Evolutionary conservation across 164 flowering plant species (phyloP).

Genomic region (Saururus chinensis): DNA sequence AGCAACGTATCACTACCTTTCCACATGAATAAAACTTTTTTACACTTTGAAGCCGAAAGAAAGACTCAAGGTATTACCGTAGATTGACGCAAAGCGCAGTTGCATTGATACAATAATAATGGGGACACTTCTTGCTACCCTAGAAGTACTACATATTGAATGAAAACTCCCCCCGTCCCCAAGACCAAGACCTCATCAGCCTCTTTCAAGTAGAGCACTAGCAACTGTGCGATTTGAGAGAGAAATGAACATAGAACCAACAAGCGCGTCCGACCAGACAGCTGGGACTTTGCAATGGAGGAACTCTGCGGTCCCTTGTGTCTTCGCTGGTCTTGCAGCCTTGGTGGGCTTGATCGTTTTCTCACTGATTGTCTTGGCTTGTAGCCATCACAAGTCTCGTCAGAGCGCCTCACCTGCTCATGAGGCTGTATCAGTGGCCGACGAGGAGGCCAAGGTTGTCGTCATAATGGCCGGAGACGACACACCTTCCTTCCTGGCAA

Average conservation of each 20-base stretch:
- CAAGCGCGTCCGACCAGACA: background rate
- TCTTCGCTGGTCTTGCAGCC: conserved; percentile 30
- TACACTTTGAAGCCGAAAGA: background rate
- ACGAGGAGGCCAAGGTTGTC: conserved; percentile 29
- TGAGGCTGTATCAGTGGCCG: conserved; percentile 4
- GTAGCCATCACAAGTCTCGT: conserved; percentile 20
- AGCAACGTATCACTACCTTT: background rate
- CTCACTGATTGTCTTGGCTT: conserved; percentile 35
- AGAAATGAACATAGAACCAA: background rate
- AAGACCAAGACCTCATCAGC: too few relatives aligned
- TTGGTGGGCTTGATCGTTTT: conserved; percentile 30
- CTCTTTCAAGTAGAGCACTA: too few relatives aligned
- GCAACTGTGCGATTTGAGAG: too few relatives aligned
- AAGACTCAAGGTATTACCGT: background rate
- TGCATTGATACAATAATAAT: background rate
- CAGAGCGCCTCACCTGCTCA: background rate
- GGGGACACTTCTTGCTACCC: background rate
- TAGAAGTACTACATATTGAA: too few relatives aligned
- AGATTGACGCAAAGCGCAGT: background rate
- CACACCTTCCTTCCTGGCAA: conserved; percentile 36
- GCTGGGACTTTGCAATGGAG: background rate
- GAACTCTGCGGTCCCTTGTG: conserved; percentile 29
- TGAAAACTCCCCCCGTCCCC: background rate
- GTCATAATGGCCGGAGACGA: conserved; percentile 55
- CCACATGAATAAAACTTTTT: background rate